Evolutionary conservation across 331 rosid genomes (phyloP), one percentile per base, ranked within the genome.

Genomic region (Telfairia occidentalis): DNA sequence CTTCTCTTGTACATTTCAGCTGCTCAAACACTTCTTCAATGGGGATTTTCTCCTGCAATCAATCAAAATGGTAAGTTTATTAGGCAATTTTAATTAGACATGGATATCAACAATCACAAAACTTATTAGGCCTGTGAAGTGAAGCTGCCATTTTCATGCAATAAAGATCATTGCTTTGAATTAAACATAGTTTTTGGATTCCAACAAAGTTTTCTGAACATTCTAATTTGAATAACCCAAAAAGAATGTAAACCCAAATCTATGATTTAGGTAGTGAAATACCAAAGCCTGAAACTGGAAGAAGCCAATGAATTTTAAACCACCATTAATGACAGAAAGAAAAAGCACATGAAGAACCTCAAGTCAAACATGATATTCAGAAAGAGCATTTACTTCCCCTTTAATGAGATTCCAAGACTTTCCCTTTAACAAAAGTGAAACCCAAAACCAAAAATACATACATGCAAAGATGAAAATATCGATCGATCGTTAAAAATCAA

Each of bases 1-100:
- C 99, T 83, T 95, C 99, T 72, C 61, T 81, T 57, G 90, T 54
- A 80, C 99, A 95, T 95, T 95, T 90, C 86, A 95, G 49, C 81
- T 92, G 96, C 72, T 80, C 92, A 45, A 95, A 95, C 83, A 95
- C 99, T 81, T 95, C 99, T 40, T 95, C 96, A 71, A 95, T 80
- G 9, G 99, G 99, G 71, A 95, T 90, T 57, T 88, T 85, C 82
- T 95, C 99, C 99, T 95, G 85, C 49, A 80, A 74, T 81, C 73
- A 77, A 76, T 58, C 2, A 34, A 46, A 15, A 26, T 69, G 5
- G 80, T 45, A 34, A 0, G 65, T 55, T 16, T 37, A 35, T 73
- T 32, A 2, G n/a, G n/a, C n/a, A n/a, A n/a, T n/a, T n/a, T n/a
- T n/a, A n/a, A n/a, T n/a, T n/a, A n/a, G 5, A 32, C 37, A 32